Base-by-base conservation (phyloP, 257 asterid genomes). In the Fraxinus quadrangulata region DNA sequence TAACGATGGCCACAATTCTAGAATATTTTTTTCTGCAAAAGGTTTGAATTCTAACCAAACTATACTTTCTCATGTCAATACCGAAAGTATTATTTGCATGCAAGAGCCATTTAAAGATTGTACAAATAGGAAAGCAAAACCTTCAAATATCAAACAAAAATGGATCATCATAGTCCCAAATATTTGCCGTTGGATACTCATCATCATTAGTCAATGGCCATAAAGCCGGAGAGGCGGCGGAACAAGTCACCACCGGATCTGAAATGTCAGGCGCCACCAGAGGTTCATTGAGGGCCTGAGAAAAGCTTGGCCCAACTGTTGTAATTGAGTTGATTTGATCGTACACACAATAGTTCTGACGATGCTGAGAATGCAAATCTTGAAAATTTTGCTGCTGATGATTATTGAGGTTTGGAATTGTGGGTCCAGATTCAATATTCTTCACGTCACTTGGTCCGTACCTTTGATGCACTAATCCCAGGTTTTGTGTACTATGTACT, bases 91-190 rank as follows among this genome's bases (percentile, higher is more conserved):
- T 61, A 61, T n/a, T 61, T 61, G 67, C 67, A 61, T 61, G 67
- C 14, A 61, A 61, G 33, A 61, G 30, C 16, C 67, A 61, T 61
- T 61, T 21, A 7, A 61, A 61, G 31, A 61, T 61, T 61, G 16
- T 23, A 19, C 65, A 3, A 54, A 54, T 54, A 21, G 65, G 28
- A 59, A 59, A n/a, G 67, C 3, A 23, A n/a, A 23, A 59, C 31
- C 31, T 59, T 59, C 31, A 59, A 59, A 59, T 23, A 79, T 92
- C 97, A 49, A 89, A 94, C 69, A 92, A 85, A 86, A 85, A 91
- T 0, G 92, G 92, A 77, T 94, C 95, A 1, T 82, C 80, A 39
- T 89, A 87, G 71, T 94, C 97, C 99, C 99, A 94, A 56, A 91
- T 81, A 54, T 84, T 80, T 1, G 88, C 54, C 4, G 90, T 28